Evolutionary conservation across 2,329 filamentous ascomycete genomes (phyloP).

Genomic region (Monosporascus sp.): DNA sequence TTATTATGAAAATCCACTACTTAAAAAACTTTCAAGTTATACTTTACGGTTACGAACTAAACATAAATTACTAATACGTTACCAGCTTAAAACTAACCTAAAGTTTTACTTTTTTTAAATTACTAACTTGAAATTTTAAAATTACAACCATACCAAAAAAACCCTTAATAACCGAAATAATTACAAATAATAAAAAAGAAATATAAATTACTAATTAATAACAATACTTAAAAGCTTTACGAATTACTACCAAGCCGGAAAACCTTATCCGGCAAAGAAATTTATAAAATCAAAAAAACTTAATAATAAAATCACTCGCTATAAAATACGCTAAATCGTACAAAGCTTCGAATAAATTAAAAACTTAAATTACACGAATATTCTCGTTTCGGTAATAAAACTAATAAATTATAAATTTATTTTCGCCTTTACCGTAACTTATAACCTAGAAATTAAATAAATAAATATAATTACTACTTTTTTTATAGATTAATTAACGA

Average conservation of each 20-base stretch:
- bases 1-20: neutral
- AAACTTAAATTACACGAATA: conserved; percentile 1
- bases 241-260: neutral
- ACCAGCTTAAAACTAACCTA: neutral
- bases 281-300: neutral
- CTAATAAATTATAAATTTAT: neutral
- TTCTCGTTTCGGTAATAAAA: conserved; percentile 2
- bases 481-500: too few relatives aligned
- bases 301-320: neutral
- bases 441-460: conserved; percentile 7
- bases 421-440: conserved; percentile 2
- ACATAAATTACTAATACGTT: neutral
- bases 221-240: neutral
- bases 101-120: neutral
- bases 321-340: neutral
- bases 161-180: conserved; percentile 1
- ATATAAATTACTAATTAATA: conserved; percentile 6
- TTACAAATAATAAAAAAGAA: conserved; percentile 1
- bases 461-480: neutral
- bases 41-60: neutral
- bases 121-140: neutral
- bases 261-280: neutral
- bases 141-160: conserved; percentile 3
- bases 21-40: neutral
- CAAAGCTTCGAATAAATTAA: neutral